Base-by-base conservation (phyloP, 805 yeast species). In the Pichia sporocuriosa region DNA sequence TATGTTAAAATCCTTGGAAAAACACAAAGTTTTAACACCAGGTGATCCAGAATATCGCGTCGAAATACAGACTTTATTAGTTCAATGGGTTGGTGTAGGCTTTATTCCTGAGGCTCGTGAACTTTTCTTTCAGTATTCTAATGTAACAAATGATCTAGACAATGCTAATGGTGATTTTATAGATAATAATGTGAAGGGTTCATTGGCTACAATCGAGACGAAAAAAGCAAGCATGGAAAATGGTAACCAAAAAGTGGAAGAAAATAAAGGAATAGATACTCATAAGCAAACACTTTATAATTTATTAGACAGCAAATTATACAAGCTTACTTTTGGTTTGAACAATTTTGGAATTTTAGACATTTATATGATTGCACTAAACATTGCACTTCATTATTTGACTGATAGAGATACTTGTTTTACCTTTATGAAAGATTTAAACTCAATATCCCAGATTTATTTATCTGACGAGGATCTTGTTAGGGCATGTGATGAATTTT, bases 81-180 rank as follows among this genome's bases (percentile, higher is more conserved):
- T 82, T 47, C 74, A 72, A 42, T 81, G 86, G 85, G 73, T 81
- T 27, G 80, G 82, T 5, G 64, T 65, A 3, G 61, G 61, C 6
- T 43, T 50, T 42, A 48, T 78, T 0, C 79, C 82, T 0, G 84
- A 77, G 39, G 87, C 88, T 0, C 67, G 79, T 46, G 72, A 69
- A 32, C 52, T 82, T 5, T 81, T 74, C 35, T 55, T 57, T 43
- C 49, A 53, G 24, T 51, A 37, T 38, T 27, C 31, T 11, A 42
- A 28, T 21, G 10, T 1, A 6, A 13, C 6, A 4, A 15, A 12
- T 24, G 15, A 20, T 16, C 11, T 3, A 2, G n/a, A 16, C 4
- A 20, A 22, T 8, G 5, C 21, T 3, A 30, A 29, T 1, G 25
- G n/a, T 13, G 19, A 23, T 11, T 13, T 12, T 13, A 6, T 24